Evolutionary conservation across 2,329 filamentous ascomycete genomes (phyloP).

Genomic region (Claviceps sp.): DNA sequence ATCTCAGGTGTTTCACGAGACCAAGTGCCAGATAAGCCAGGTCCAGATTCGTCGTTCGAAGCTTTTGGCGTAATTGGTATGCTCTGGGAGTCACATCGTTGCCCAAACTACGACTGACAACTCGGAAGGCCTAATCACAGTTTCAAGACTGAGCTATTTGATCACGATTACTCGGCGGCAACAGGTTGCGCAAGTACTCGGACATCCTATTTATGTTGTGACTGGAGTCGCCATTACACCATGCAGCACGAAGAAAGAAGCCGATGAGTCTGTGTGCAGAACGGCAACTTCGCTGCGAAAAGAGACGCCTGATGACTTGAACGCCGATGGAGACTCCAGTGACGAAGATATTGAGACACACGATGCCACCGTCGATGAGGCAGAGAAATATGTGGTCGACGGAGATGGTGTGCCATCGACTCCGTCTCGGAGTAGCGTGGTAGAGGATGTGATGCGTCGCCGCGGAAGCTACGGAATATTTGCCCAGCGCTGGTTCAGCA

Average conservation of each 20-base stretch:
- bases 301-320: constrained; percentile 24
- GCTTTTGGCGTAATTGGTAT: constrained; percentile 46
- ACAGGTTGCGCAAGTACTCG: constrained; percentile 77
- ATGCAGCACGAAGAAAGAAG: constrained; percentile 61
- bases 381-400: constrained; percentile 26
- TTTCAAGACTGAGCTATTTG: constrained; percentile 71
- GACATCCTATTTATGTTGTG: constrained; percentile 71
- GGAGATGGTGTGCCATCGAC: constrained; percentile 20
- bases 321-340: constrained; percentile 31
- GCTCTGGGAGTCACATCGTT: constrained; percentile 7
- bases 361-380: constrained; percentile 25
- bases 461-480: constrained; percentile 81
- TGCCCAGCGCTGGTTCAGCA: constrained; percentile 82
- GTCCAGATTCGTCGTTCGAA: constrained; percentile 38
- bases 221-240: constrained; percentile 88
- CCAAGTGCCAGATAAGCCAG: constrained; percentile 28
- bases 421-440: constrained; percentile 48
- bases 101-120: constrained; percentile 4
- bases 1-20: constrained; percentile 32
- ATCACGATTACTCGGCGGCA: constrained; percentile 76
- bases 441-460: constrained; percentile 74
- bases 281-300: constrained; percentile 34
- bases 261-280: constrained; percentile 54
- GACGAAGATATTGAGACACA: constrained; percentile 29
- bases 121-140: constrained; percentile 62